Conservation (phyloP, 164 flowering plant genomes). For the Malania oleifera region DNA sequence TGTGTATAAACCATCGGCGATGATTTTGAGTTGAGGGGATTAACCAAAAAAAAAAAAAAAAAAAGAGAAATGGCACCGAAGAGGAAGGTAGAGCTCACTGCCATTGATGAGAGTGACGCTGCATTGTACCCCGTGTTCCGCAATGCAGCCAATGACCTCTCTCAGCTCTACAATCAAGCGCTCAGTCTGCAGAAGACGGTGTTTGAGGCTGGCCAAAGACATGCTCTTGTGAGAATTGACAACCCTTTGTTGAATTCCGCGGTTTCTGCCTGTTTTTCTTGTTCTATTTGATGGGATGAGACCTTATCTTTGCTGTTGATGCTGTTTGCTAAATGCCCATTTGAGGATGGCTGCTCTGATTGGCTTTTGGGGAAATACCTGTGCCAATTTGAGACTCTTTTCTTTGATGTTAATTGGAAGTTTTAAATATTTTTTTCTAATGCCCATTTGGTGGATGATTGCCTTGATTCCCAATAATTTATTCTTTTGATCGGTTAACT, state of each 20-base stretch:
- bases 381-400: too few species aligned
- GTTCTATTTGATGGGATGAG: too few species aligned
- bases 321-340: background rate
- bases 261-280: too few species aligned
- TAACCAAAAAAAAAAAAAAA: too few species aligned
- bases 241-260: background rate
- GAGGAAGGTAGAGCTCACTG: conserved; percentile 11
- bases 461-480: background rate
- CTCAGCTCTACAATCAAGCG: conserved; percentile 12
- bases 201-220: conserved; percentile 18
- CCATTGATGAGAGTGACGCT: conserved; percentile 12
- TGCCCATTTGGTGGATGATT: background rate
- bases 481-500: too few species aligned
- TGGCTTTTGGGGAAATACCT: too few species aligned
- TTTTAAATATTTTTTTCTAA: background rate
- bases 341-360: too few species aligned
- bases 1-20: too few species aligned
- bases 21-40: too few species aligned
- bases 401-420: too few species aligned
- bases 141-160: conserved; percentile 15
- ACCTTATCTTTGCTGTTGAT: background rate
- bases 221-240: conserved; percentile 12
- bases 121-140: conserved; percentile 8
- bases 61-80: background rate
- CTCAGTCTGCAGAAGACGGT: conserved; percentile 10